Percentiles rank a stretch among this genome's conserved stretches.
Conservation (phyloP, 1,284 basidiomycete species). For the Trametes polyzona region DNA sequence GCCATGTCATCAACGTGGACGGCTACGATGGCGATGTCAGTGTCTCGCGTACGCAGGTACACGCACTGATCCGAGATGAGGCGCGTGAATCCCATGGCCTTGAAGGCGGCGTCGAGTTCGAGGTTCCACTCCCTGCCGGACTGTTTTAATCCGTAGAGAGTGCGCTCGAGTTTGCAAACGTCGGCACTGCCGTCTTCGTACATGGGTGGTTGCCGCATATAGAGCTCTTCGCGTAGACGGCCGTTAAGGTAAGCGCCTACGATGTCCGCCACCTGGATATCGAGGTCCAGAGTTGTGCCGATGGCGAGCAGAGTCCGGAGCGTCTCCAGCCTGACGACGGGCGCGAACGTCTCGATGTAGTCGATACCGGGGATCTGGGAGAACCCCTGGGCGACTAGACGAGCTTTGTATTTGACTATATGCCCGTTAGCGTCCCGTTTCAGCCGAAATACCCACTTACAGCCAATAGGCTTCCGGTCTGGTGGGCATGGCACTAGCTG, state of each 20-base stretch:
- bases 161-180: slow-evolving; percentile 15
- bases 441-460: slow-evolving; percentile 37
- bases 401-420: slow-evolving; percentile 40
- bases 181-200: slow-evolving; percentile 7
- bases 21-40: slow-evolving; percentile 27
- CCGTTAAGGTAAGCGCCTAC: slow-evolving; percentile 46
- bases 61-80: background rate
- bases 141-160: slow-evolving; percentile 35
- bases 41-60: too few species aligned
- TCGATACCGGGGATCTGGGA: slow-evolving; percentile 43
- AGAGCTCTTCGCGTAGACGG: slow-evolving; percentile 33
- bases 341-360: slow-evolving; percentile 40
- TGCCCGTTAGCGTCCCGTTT: slow-evolving; percentile 34
- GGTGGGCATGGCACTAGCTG: slow-evolving; percentile 23
- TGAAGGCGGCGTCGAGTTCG: slow-evolving; percentile 11
- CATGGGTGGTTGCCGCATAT: slow-evolving; percentile 42
- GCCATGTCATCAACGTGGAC: slow-evolving; percentile 41
- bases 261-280: too few species aligned
- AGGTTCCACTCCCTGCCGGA: slow-evolving; percentile 27
- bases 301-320: slow-evolving; percentile 36
- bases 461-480: slow-evolving; percentile 20
- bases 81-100: slow-evolving; percentile 21
- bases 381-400: slow-evolving; percentile 47
- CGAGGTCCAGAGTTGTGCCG: slow-evolving; percentile 42
- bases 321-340: slow-evolving; percentile 32